These are phyloP conservation scores for Piedraia hortae DNA, from an alignment of 2,329 filamentous ascomycete genomes.

Conservation along the genomic window DNA sequence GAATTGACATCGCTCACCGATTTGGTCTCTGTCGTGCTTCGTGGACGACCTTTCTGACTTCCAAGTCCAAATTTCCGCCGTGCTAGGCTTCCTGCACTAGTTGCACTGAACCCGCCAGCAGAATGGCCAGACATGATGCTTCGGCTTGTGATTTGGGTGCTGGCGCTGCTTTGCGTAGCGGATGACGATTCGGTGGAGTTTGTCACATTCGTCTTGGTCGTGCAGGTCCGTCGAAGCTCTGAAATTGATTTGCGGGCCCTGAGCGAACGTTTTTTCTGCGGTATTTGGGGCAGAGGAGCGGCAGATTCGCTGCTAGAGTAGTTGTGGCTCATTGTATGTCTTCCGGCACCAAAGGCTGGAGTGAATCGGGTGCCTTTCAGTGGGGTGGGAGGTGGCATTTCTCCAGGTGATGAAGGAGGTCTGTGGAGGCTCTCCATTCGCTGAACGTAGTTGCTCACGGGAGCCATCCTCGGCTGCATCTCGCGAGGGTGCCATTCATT, in stretches of 20 bases:
- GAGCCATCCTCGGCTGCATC: slow-evolving; percentile 20
- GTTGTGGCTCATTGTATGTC: slow-evolving; percentile 8
- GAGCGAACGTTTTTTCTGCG: slow-evolving; percentile 17
- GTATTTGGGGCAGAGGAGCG: slow-evolving; percentile 6
- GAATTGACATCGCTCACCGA: slow-evolving; percentile 8
- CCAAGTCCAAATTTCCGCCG: slow-evolving; percentile 33
- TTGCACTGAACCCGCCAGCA: slow-evolving; percentile 73
- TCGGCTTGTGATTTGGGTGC: slow-evolving; percentile 50
- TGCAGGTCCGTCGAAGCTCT: slow-evolving; percentile 51
- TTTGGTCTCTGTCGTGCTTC: slow-evolving; percentile 5
- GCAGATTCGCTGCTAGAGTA: slow-evolving; percentile 8
- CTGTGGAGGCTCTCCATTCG: slow-evolving; percentile 68
- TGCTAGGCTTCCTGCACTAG: slow-evolving; percentile 79
- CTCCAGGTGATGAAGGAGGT: slow-evolving; percentile 22
- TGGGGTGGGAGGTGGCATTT: slow-evolving; percentile 13
- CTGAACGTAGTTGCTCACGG: slow-evolving; percentile 58
- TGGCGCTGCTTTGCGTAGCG: slow-evolving; percentile 35
- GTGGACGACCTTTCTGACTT: slow-evolving; percentile 11
- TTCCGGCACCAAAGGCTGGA: slow-evolving; percentile 2
- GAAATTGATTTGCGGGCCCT: slow-evolving; percentile 47
- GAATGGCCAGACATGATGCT: slow-evolving; percentile 88
- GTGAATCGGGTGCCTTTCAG: slow-evolving; percentile 9
- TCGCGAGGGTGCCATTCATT: no score
- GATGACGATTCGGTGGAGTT: slow-evolving; percentile 33
- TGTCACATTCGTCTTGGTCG: slow-evolving; percentile 65